Conservation (phyloP, 2,329 filamentous ascomycete species). For the Celoporthe dispersa region DNA sequence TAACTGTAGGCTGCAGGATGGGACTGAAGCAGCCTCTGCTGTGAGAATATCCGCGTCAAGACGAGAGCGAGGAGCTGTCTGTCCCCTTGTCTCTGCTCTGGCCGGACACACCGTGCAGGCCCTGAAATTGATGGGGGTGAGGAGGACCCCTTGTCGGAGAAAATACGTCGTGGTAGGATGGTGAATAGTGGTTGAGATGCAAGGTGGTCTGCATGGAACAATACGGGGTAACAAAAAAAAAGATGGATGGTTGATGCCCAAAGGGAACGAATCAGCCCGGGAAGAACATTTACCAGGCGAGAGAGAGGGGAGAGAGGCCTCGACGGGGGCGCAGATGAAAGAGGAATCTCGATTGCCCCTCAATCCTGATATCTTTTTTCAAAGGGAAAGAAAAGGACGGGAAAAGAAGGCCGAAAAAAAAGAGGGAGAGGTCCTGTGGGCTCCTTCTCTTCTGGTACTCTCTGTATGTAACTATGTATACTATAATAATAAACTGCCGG, state of each 20-base stretch:
- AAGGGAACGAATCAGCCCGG: not conserved
- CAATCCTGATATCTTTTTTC: not conserved
- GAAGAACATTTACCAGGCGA: constrained; percentile 12
- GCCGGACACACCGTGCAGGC: constrained; percentile 9
- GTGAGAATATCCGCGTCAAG: not conserved
- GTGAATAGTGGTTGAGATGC: not conserved
- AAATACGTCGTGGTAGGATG: not conserved
- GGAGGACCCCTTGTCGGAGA: not conserved
- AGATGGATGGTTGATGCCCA: not conserved
- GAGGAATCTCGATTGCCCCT: constrained; percentile 9
- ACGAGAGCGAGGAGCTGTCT: not conserved
- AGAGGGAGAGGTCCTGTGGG: not conserved
- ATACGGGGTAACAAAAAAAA: not conserved
- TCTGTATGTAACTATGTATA: not conserved
- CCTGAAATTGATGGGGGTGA: constrained; percentile 1
- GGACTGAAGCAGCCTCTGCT: not conserved
- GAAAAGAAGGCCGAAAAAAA: not conserved
- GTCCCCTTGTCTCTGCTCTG: not conserved
- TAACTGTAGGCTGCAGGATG: not conserved
- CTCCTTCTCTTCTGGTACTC: constrained; percentile 10
- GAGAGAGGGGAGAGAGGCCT: not conserved
- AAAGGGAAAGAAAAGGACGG: not conserved
- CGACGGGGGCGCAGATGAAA: not conserved
- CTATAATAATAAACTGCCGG: no score
- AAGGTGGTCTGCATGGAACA: constrained; percentile 3